Evolutionary conservation across 352 stramenopile species (phyloP).

Genomic region (Pythium monospermum): DNA sequence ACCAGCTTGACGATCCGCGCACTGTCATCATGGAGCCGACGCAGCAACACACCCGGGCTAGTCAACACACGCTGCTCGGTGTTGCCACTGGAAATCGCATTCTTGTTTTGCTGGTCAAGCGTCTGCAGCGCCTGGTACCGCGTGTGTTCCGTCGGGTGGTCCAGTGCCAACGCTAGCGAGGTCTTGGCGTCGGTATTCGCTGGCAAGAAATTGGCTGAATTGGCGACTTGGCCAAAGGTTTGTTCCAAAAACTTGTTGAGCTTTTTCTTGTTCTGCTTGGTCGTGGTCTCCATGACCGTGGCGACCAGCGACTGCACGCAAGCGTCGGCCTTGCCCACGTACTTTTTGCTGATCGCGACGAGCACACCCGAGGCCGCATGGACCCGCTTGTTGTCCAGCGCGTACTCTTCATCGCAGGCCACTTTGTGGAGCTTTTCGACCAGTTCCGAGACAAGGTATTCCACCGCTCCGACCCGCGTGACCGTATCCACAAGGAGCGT

Average conservation of each 20-base stretch:
- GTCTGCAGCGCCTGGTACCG: conserved; percentile 70
- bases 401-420: conserved; percentile 38
- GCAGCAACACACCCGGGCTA: conserved; percentile 52
- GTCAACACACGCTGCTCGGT: conserved; percentile 35
- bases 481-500: conserved; percentile 38
- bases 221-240: conserved; percentile 66
- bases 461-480: conserved; percentile 31
- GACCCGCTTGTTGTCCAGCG: conserved; percentile 29
- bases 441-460: conserved; percentile 47
- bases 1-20: conserved; percentile 63
- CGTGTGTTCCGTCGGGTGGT: conserved; percentile 70
- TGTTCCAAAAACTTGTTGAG: conserved; percentile 55
- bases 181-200: conserved; percentile 57
- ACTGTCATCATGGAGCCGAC: conserved; percentile 73
- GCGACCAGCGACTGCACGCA: conserved; percentile 16
- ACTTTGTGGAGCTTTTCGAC: conserved; percentile 42
- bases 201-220: conserved; percentile 75
- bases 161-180: conserved; percentile 67
- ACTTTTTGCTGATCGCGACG: conserved; percentile 54
- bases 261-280: conserved; percentile 44
- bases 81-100: too few relatives aligned
- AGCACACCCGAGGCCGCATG: conserved; percentile 40
- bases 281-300: conserved; percentile 6
- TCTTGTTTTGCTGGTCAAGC: conserved; percentile 52
- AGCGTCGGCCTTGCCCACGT: conserved; percentile 47